These are phyloP conservation scores for Fusarium nisikadoi DNA, from an alignment of 2,329 filamentous ascomycete species.

Conservation along the genomic window DNA sequence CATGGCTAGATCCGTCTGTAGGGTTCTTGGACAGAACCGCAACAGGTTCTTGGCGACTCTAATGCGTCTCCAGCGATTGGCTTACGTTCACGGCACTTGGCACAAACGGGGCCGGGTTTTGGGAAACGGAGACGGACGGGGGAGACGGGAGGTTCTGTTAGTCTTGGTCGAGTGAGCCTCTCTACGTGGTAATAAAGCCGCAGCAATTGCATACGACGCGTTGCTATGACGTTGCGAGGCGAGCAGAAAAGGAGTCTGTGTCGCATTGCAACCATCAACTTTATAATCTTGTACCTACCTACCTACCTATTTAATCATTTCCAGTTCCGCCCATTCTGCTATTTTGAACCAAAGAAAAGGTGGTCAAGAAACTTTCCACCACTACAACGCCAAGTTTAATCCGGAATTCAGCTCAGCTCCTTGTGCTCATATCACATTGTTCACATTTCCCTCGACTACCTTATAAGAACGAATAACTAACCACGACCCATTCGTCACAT, in stretches of 20 bases:
- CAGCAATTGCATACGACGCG: neutral
- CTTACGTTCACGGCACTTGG: neutral
- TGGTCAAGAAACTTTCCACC: slow-evolving; percentile 14
- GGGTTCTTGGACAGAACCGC: neutral
- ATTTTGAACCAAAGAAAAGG: neutral
- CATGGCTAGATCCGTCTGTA: neutral
- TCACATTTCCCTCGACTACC: neutral
- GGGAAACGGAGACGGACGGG: neutral
- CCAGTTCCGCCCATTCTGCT: neutral
- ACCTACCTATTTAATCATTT: neutral
- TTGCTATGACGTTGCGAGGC: slow-evolving; percentile 20
- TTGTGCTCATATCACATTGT: slow-evolving; percentile 2
- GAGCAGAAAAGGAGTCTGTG: slow-evolving; percentile 6
- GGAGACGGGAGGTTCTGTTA: neutral
- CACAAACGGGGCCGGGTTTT: neutral
- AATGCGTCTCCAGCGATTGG: slow-evolving; percentile 2
- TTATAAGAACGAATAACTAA: neutral
- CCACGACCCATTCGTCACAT: neutral
- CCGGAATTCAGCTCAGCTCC: neutral
- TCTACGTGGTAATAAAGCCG: neutral
- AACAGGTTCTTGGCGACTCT: neutral
- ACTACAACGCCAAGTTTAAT: slow-evolving; percentile 5
- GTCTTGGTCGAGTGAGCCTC: neutral
- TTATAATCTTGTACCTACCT: neutral
- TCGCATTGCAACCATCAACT: neutral